Percentiles rank a stretch among this genome's conserved stretches.
Conservation (phyloP, 2,329 filamentous ascomycete species). For the Colletotrichum endophyticum region DNA sequence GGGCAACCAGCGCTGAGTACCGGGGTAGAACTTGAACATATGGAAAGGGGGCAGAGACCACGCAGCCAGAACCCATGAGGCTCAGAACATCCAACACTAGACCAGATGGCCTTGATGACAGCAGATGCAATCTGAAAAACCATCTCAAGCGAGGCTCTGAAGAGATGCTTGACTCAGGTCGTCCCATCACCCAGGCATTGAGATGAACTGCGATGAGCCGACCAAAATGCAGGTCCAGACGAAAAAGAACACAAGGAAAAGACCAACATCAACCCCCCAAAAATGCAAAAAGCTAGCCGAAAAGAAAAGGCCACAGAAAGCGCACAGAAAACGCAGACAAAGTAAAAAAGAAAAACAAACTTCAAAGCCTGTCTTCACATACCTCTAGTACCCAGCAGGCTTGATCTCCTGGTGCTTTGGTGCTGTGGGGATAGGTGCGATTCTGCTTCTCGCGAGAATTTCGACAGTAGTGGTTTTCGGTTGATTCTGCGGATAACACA, state of each 20-base stretch:
- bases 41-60: not conserved
- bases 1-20: not conserved
- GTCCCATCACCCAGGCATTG: not conserved
- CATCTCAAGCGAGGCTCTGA: not conserved
- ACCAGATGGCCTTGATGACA: not conserved
- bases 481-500: too few relatives aligned
- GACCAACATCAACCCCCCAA: not conserved
- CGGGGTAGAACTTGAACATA: accelerated
- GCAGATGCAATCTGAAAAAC: not conserved
- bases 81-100: not conserved
- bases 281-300: not conserved
- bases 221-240: not conserved
- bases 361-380: not conserved
- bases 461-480: not conserved
- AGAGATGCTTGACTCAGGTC: not conserved
- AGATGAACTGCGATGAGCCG: not conserved
- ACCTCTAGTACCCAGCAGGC: not conserved
- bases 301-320: not conserved
- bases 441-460: not conserved
- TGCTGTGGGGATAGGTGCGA: not conserved
- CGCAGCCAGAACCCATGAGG: too few relatives aligned
- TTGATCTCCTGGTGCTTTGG: not conserved
- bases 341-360: not conserved
- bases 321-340: not conserved
- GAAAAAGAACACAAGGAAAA: not conserved